These are phyloP conservation scores for Pistacia vera DNA, from an alignment of 345 rosid species.

Conservation along the genomic window DNA sequence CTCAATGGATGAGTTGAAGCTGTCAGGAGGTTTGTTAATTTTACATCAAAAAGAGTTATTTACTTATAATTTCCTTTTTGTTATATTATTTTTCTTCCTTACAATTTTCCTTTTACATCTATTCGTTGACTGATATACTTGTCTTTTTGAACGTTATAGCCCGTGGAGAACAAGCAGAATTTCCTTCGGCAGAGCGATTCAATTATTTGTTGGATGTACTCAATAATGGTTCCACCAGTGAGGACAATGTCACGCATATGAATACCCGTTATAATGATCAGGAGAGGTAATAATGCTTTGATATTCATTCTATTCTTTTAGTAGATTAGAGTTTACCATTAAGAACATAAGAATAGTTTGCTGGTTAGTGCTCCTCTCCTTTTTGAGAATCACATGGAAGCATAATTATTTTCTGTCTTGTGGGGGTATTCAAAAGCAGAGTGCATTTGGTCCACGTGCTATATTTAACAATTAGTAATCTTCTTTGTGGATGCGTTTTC, in stretches of 20 bases:
- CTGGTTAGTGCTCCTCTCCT: neutral
- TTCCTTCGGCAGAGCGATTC: constrained; percentile 45
- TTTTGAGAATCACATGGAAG: constrained; percentile 3
- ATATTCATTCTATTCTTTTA: neutral
- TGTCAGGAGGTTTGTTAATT: constrained; percentile 49
- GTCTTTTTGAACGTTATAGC: constrained; percentile 15
- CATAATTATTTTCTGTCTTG: neutral
- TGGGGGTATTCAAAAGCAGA: constrained; percentile 2
- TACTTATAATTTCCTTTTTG: neutral
- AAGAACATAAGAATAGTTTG: neutral
- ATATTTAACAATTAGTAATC: neutral
- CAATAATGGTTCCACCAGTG: constrained; percentile 50
- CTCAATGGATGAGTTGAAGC: constrained; percentile 51
- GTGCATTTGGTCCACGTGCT: neutral
- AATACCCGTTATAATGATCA: constrained; percentile 52
- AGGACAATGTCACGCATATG: constrained; percentile 45
- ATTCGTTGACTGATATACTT: neutral
- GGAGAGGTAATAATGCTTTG: constrained; percentile 53
- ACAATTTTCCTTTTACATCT: constrained; percentile 6
- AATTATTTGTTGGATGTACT: constrained; percentile 61
- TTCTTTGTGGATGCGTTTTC: neutral
- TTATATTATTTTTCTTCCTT: neutral
- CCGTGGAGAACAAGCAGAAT: constrained; percentile 48
- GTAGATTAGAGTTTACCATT: neutral
- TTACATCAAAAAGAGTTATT: neutral